A percentile compares a stretch with the other conserved stretches of the same genome.
phyloP scores from a whole-genome alignment of 805 yeast genomes.

The Candida patagonica region DNA sequence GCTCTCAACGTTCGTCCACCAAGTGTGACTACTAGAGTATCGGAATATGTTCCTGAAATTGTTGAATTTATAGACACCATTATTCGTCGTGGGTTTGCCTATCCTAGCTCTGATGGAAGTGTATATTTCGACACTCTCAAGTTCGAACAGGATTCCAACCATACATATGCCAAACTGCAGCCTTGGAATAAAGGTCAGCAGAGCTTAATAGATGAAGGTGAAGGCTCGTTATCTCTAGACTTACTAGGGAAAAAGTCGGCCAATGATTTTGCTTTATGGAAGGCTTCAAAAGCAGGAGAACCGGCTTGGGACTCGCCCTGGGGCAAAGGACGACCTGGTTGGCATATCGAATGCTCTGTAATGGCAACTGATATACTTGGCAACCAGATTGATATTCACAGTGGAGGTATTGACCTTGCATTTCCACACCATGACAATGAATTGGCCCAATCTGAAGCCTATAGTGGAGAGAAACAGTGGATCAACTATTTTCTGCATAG shows the following conservation, averaged over 20 bases:
- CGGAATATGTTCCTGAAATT: slow-evolving; percentile 93
- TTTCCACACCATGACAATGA: slow-evolving; percentile 99
- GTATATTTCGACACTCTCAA: slow-evolving; percentile 89
- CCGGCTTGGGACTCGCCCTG: slow-evolving; percentile 93
- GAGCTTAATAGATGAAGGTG: slow-evolving; percentile 86
- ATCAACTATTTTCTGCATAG: slow-evolving; percentile 93
- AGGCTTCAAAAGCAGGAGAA: slow-evolving; percentile 92
- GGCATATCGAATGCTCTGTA: slow-evolving; percentile 99
- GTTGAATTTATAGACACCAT: slow-evolving; percentile 68
- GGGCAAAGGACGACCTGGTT: slow-evolving; percentile 98
- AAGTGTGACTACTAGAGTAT: slow-evolving; percentile 81
- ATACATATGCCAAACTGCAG: slow-evolving; percentile 89
- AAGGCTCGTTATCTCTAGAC: slow-evolving; percentile 63
- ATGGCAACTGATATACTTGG: slow-evolving; percentile 94
- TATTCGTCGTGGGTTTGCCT: slow-evolving; percentile 74
- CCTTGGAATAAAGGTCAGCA: slow-evolving; percentile 95
- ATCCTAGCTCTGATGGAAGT: slow-evolving; percentile 75
- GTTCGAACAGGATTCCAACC: slow-evolving; percentile 64
- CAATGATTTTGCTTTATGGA: slow-evolving; percentile 95
- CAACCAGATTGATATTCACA: slow-evolving; percentile 78
- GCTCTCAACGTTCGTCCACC: slow-evolving; percentile 78
- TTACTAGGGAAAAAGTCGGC: slow-evolving; percentile 56
- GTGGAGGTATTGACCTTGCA: slow-evolving; percentile 95
- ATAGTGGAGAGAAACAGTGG: slow-evolving; percentile 86
- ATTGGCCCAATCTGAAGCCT: slow-evolving; percentile 94